phyloP scores from a whole-genome alignment of 2,329 filamentous ascomycete genomes.

The Plectosphaerella plurivora region DNA sequence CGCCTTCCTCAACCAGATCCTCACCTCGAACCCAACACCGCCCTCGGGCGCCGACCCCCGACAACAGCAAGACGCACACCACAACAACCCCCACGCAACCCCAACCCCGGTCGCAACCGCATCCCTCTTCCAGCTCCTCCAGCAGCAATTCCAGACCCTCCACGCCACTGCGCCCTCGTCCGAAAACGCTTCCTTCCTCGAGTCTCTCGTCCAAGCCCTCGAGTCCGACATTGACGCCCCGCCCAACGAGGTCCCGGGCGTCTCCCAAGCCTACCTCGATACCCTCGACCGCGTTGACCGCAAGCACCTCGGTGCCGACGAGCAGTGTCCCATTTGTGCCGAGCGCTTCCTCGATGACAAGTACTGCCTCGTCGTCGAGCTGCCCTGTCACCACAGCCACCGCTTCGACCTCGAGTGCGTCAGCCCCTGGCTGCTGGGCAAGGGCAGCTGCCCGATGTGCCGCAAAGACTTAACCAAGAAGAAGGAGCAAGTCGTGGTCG shows the following conservation, averaged over 20 bases:
- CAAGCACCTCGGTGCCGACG: conserved; percentile 44
- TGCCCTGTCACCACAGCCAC: conserved; percentile 57
- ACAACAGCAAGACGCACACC: conserved; percentile 46
- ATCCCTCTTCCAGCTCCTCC: conserved; percentile 53
- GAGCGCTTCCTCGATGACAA: conserved; percentile 57
- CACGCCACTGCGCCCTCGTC: conserved; percentile 41
- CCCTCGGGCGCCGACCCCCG: conserved; percentile 17
- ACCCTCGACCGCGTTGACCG: conserved; percentile 52
- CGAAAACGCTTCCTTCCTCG: conserved; percentile 46
- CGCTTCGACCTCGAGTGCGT: conserved; percentile 65
- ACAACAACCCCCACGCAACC: conserved; percentile 52
- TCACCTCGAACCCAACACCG: conserved; percentile 21
- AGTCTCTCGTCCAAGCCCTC: conserved; percentile 40
- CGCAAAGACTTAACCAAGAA: conserved; percentile 56
- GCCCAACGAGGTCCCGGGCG: conserved; percentile 47
- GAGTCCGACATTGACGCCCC: conserved; percentile 48
- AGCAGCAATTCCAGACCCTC: conserved; percentile 52
- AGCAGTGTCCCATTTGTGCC: conserved; percentile 59
- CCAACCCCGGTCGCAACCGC: conserved; percentile 56
- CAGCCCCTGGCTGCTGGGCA: conserved; percentile 58
- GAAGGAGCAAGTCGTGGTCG: conserved; percentile 37
- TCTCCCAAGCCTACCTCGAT: conserved; percentile 57
- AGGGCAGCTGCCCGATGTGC: conserved; percentile 62
- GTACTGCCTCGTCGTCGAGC: conserved; percentile 59
- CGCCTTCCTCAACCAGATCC: conserved; percentile 51